Evolutionary conservation across 306 rosid species (phyloP).

Genomic region (Quercus engelmannii): DNA sequence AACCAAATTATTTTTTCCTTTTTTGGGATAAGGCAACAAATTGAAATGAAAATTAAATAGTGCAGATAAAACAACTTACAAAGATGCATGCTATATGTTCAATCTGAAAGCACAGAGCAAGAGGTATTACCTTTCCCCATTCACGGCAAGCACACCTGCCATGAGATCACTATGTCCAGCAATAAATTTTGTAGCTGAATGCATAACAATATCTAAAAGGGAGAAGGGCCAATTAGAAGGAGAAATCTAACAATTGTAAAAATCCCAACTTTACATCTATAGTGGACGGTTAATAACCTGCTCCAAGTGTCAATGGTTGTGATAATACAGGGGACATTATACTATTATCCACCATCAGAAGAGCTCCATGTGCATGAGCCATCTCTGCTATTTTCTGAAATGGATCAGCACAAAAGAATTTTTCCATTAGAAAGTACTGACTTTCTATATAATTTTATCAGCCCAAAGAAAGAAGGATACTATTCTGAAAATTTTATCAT

Average conservation of each 20-base stretch:
- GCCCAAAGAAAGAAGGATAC: background rate
- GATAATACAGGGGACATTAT: constrained; percentile 95
- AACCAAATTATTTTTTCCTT: background rate
- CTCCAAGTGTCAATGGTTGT: constrained; percentile 86
- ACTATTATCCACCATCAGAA: constrained; percentile 85
- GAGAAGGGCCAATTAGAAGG: constrained; percentile 10
- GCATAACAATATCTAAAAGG: constrained; percentile 77
- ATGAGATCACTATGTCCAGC: constrained; percentile 86
- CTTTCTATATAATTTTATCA: background rate
- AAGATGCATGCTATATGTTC: constrained; percentile 1
- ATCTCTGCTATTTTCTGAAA: constrained; percentile 74
- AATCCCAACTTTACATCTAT: constrained; percentile 6
- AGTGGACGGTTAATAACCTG: constrained; percentile 48
- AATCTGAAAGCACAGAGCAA: constrained; percentile 21
- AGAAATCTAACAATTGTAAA: background rate
- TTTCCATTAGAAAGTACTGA: constrained; percentile 4
- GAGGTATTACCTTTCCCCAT: constrained; percentile 64
- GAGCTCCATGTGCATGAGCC: constrained; percentile 78
- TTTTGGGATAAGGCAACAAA: background rate
- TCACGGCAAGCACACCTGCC: constrained; percentile 95
- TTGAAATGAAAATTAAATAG: background rate
- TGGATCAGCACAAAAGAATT: background rate
- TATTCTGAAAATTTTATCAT: constrained; percentile 7
- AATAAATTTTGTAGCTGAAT: constrained; percentile 93
- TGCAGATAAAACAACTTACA: background rate